Conservation (phyloP, 441 rosid genomes). For the Erodium texanum region DNA sequence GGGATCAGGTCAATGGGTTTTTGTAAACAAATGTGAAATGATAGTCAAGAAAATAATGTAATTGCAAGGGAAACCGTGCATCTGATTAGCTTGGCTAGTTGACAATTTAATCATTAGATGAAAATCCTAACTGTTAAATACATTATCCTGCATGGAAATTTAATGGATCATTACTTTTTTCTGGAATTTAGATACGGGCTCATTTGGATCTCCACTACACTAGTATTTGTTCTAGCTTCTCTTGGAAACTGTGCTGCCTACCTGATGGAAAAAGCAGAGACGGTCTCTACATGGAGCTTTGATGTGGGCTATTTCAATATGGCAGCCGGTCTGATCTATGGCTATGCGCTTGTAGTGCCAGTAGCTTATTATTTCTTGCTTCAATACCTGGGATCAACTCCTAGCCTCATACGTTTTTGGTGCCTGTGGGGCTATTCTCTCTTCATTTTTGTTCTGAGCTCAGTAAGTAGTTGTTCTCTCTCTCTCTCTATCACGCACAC, state of each 20-base stretch:
- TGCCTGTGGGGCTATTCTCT: slow-evolving; percentile 99
- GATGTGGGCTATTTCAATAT: slow-evolving; percentile 71
- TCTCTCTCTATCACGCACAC: background rate
- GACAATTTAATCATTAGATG: background rate
- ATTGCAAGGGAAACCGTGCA: background rate
- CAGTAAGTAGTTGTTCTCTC: slow-evolving; percentile 42
- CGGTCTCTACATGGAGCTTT: slow-evolving; percentile 59
- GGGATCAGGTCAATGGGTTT: background rate
- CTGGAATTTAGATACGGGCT: slow-evolving; percentile 60
- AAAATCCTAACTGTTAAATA: background rate
- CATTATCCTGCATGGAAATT: background rate
- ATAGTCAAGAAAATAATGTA: background rate
- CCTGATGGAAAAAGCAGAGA: slow-evolving; percentile 53
- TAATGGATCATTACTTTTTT: background rate
- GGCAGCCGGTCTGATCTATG: slow-evolving; percentile 57
- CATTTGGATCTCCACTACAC: slow-evolving; percentile 84
- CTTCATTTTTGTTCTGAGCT: slow-evolving; percentile 46
- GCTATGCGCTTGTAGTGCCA: slow-evolving; percentile 69
- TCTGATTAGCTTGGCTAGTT: slow-evolving; percentile 3
- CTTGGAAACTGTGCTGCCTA: slow-evolving; percentile 82
- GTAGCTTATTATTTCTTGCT: slow-evolving; percentile 76
- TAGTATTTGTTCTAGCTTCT: slow-evolving; percentile 69
- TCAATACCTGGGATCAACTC: slow-evolving; percentile 63
- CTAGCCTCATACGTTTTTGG: slow-evolving; percentile 75
- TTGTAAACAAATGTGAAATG: slow-evolving; percentile 3